Percentiles rank a stretch among this genome's conserved stretches.
phyloP scores from a whole-genome alignment of 208 protist genomes.

The Endotrypanum monterogeii region DNA sequence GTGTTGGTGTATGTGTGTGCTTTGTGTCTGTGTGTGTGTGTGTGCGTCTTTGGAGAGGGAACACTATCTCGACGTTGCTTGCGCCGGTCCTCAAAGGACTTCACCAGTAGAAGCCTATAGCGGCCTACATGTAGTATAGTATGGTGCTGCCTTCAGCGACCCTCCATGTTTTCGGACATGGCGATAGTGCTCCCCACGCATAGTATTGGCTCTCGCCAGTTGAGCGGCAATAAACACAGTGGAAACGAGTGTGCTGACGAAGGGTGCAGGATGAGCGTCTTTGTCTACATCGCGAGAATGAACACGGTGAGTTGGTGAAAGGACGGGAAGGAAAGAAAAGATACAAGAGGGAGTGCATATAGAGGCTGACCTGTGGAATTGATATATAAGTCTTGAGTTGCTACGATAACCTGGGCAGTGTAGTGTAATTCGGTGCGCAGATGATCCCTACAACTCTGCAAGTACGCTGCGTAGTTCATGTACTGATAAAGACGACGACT shows the following conservation, averaged over 20 bases:
- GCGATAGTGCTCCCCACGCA: background rate
- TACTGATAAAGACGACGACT: no score
- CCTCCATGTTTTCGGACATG: conserved; percentile 23
- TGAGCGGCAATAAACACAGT: background rate
- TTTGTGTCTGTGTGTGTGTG: background rate
- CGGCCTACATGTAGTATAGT: conserved; percentile 43
- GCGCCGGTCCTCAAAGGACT: conserved; percentile 91
- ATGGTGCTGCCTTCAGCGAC: conserved; percentile 36
- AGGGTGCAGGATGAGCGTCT: conserved; percentile 5
- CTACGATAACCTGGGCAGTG: no score
- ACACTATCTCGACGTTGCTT: no score
- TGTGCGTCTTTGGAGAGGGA: background rate
- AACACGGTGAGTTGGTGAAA: background rate
- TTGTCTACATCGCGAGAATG: background rate
- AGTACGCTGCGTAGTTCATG: no score
- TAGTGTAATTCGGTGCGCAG: no score
- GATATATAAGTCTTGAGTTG: no score
- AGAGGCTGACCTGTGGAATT: no score
- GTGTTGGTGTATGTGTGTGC: background rate
- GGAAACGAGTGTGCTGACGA: conserved; percentile 7
- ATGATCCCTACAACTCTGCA: no score
- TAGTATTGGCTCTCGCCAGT: background rate
- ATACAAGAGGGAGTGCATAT: no score
- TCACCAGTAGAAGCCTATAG: conserved; percentile 48
- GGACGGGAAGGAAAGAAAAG: no score